Percentiles rank a stretch among this genome's conserved stretches.
These are phyloP conservation scores for Ceratobasidium sp. DNA, from an alignment of 1,284 basidiomycete species.

Conservation along the genomic window DNA sequence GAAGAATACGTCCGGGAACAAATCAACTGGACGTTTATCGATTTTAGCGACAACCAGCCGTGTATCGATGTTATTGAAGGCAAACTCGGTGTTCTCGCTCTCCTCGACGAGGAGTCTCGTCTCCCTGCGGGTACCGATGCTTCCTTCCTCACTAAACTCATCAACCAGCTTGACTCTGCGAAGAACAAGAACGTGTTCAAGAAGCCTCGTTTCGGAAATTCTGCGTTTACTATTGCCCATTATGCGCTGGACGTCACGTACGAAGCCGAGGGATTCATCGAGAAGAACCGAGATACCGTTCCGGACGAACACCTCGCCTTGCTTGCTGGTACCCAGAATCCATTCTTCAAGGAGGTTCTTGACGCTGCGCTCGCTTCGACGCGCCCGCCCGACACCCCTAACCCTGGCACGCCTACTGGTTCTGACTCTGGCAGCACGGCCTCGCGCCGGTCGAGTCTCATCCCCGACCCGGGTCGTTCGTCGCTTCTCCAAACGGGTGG, in stretches of 20 bases:
- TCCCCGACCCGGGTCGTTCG: slow-evolving; percentile 86
- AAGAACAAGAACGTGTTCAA: slow-evolving; percentile 94
- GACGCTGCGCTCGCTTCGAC: slow-evolving; percentile 86
- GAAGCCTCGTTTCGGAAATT: slow-evolving; percentile 97
- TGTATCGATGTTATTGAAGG: slow-evolving; percentile 99
- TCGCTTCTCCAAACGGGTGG: slow-evolving; percentile 68
- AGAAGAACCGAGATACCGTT: slow-evolving; percentile 99
- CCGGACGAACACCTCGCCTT: slow-evolving; percentile 97
- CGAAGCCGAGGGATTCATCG: slow-evolving; percentile 97
- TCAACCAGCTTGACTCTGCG: slow-evolving; percentile 87
- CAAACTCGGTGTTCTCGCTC: slow-evolving; percentile 93
- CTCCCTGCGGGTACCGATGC: slow-evolving; percentile 93
- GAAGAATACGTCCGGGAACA: slow-evolving; percentile 99
- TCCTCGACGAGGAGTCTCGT: slow-evolving; percentile 98
- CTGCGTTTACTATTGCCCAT: slow-evolving; percentile 97
- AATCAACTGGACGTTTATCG: slow-evolving; percentile 99
- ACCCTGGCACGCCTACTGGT: slow-evolving; percentile 75
- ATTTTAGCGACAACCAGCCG: slow-evolving; percentile 98
- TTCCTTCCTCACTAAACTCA: slow-evolving; percentile 95
- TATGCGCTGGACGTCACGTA: slow-evolving; percentile 99
- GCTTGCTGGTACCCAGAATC: slow-evolving; percentile 87
- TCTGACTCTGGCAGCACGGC: slow-evolving; percentile 80
- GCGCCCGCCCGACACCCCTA: slow-evolving; percentile 68
- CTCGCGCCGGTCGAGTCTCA: slow-evolving; percentile 82
- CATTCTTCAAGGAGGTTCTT: slow-evolving; percentile 94